These are phyloP conservation scores for Globisporangium heterothallicum DNA, from an alignment of 352 stramenopile species.

Conservation along the genomic window DNA sequence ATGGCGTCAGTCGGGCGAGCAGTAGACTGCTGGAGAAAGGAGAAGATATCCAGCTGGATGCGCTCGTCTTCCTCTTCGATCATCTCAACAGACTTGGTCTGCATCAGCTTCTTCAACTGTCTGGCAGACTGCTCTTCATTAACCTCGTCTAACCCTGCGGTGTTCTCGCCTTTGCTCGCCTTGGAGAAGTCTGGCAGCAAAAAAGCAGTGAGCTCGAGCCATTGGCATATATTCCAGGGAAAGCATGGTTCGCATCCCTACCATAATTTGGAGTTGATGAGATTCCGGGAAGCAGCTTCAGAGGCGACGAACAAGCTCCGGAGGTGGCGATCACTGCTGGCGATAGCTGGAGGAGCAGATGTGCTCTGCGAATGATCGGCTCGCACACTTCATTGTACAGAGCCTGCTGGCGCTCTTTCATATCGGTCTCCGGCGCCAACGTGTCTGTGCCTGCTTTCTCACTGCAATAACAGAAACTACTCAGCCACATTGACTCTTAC, in stretches of 20 bases:
- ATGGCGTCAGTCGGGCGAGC: conserved; percentile 2
- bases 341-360: conserved; percentile 57
- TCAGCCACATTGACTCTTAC: neutral
- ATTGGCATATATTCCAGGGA: neutral
- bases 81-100: conserved; percentile 62
- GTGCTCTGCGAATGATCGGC: conserved; percentile 61
- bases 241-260: conserved; percentile 14
- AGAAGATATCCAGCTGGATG: conserved; percentile 77
- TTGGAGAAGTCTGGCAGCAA: conserved; percentile 32
- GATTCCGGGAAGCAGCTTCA: conserved; percentile 74
- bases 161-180: conserved; percentile 2
- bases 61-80: conserved; percentile 85
- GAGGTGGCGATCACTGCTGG: conserved; percentile 34
- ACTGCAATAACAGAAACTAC: conserved; percentile 16
- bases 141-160: conserved; percentile 14
- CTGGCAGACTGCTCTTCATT: conserved; percentile 32
- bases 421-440: conserved; percentile 33
- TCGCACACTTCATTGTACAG: conserved; percentile 81
- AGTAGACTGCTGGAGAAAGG: conserved; percentile 64
- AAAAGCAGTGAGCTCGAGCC: neutral
- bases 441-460: conserved; percentile 24
- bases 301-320: conserved; percentile 23
- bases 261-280: conserved; percentile 50
- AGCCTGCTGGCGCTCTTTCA: conserved; percentile 60
- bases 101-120: conserved; percentile 66